Evolutionary conservation across 2,329 filamentous ascomycete species (phyloP), one percentile per base, ranked within the genome.

Genomic region (Alternaria gaisen): DNA sequence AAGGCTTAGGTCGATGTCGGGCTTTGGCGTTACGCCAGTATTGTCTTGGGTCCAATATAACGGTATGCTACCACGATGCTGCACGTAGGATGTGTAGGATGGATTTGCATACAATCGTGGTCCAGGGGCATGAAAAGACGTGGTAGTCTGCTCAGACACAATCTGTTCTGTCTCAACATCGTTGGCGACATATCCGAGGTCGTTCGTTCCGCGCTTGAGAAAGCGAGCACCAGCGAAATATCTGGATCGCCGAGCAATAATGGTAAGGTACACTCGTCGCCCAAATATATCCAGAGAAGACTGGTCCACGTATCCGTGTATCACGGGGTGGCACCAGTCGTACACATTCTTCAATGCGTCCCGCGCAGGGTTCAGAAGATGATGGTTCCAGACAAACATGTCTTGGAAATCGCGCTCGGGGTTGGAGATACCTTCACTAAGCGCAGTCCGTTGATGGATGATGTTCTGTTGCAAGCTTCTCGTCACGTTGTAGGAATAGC

Each of bases 111-210:
- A 97, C 11, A 97, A 85, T 50, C 88, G 88, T 3, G 91, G 92
- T 0, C 93, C 94, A 5, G 95, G 93, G 3, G 92, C 91, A 80
- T 99, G 95, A 70, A 99, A 97, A 0, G 95, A 97, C 0, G 95
- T 99, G 0, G 93, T 97, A 52, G 94, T 83, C 70, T 93, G 92
- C 75, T 99, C 95, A 0, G 94, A 95, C 5, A 99, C 94, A 61
- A 99, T 97, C 77, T 99, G 95, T 79, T 99, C 95, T 1, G 95
- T 98, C 80, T 99, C 96, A 24, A 99, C 95, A 79, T 99, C 96
- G 74, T 99, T 99, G 53, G 95, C 96, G 56, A 99, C 95, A 76
- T 97, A 97, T 14, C 95, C 94, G 75, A 94, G 78, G 77, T 99
- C 95, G 72, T 99, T 99, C 48, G 93, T 91, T 32, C 95, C 95